Evolutionary conservation across 495 filamentous ascomycete genomes (phyloP).

Genomic region (Cryomyces minteri): DNA sequence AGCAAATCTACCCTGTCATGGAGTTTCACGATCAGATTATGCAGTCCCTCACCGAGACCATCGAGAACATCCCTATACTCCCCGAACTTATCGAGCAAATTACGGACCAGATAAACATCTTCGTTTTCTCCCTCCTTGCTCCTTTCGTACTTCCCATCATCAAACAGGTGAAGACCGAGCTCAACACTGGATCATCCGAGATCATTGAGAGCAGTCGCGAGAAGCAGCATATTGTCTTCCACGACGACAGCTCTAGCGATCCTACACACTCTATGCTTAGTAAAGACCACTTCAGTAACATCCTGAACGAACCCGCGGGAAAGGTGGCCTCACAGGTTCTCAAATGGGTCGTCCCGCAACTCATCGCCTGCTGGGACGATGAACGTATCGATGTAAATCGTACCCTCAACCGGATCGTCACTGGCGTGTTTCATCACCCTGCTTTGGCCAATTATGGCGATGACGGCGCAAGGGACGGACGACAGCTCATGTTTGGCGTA

Average conservation of each 20-base stretch:
- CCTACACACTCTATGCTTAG: conserved; percentile 93
- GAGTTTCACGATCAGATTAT: conserved; percentile 80
- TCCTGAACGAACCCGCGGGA: conserved; percentile 78
- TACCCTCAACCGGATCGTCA: conserved; percentile 52
- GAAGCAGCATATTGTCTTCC: conserved; percentile 69
- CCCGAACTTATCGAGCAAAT: conserved; percentile 63
- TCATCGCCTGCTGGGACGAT: conserved; percentile 77
- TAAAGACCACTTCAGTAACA: conserved; percentile 69
- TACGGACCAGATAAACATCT: conserved; percentile 50
- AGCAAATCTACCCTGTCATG: conserved; percentile 67
- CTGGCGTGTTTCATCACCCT: conserved; percentile 76
- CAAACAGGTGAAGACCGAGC: conserved; percentile 64
- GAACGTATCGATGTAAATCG: conserved; percentile 45
- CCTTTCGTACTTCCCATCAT: conserved; percentile 77
- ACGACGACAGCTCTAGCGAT: conserved; percentile 54
- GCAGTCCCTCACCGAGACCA: conserved; percentile 52
- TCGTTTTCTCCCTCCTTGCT: conserved; percentile 71
- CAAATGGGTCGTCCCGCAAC: conserved; percentile 66
- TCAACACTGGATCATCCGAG: conserved; percentile 66
- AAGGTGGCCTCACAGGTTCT: conserved; percentile 59
- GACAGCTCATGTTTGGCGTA: conserved; percentile 54
- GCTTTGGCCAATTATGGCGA: conserved; percentile 49
- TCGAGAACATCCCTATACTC: conserved; percentile 65
- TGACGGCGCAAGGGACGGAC: conserved; percentile 56
- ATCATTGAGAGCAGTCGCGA: conserved; percentile 64